phyloP scores from a whole-genome alignment of 1,284 basidiomycete species.

The Leccinum brunneo-olivaceum region DNA sequence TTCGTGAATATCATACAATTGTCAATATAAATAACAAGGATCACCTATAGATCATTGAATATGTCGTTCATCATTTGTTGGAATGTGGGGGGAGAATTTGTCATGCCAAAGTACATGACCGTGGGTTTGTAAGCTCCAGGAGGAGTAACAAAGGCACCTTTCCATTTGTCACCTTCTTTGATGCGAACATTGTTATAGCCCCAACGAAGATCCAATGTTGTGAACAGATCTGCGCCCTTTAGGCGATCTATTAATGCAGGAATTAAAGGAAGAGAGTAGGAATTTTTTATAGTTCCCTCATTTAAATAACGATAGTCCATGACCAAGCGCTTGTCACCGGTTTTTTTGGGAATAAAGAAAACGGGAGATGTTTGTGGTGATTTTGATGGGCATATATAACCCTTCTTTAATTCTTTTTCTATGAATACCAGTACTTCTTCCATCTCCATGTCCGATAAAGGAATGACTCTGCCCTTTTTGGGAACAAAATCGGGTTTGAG shows the following conservation, averaged over 20 bases:
- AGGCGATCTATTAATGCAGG: background rate
- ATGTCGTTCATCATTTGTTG: background rate
- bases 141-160: background rate
- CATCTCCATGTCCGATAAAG: background rate
- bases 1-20: background rate
- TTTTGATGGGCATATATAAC: background rate
- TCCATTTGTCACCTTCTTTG: background rate
- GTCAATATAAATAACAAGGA: background rate
- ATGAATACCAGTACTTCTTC: background rate
- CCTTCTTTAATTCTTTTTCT: background rate
- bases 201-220: background rate
- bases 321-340: background rate
- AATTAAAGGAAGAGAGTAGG: background rate
- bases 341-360: background rate
- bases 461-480: background rate
- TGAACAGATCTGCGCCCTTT: background rate
- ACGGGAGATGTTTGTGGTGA: background rate
- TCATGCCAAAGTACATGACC: background rate
- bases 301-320: background rate
- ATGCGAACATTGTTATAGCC: background rate
- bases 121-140: background rate
- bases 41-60: background rate
- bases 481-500: background rate
- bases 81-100: background rate
- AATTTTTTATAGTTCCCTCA: background rate